These are phyloP conservation scores for Aspergillus texensis DNA, from an alignment of 2,329 filamentous ascomycete genomes.

Conservation along the genomic window DNA sequence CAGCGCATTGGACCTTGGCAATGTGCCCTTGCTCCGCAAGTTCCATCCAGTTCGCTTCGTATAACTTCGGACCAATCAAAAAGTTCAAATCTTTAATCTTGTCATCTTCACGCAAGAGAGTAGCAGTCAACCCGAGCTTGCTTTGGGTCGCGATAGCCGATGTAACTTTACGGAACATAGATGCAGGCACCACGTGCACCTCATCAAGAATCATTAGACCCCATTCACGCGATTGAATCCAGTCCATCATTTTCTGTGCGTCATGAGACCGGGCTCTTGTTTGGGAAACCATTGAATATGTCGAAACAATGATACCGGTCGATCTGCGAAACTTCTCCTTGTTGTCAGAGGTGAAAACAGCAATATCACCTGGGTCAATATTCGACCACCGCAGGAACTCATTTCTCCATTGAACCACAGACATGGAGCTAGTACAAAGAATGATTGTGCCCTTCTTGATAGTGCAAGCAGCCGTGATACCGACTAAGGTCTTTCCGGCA, in stretches of 20 bases:
- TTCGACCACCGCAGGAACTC: conserved; percentile 99
- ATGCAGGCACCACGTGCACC: conserved; percentile 95
- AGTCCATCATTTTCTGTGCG: conserved; percentile 96
- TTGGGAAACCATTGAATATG: conserved; percentile 98
- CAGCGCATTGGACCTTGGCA: conserved; percentile 93
- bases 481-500: conserved; percentile 94
- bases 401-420: conserved; percentile 92
- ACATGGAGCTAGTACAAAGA: conserved; percentile 96
- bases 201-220: conserved; percentile 96
- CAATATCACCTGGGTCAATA: conserved; percentile 89
- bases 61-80: conserved; percentile 93
- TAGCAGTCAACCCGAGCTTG: conserved; percentile 92
- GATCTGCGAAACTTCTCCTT: conserved; percentile 84
- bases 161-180: conserved; percentile 94
- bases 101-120: conserved; percentile 91
- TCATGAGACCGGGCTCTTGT: conserved; percentile 86
- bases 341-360: conserved; percentile 90
- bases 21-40: conserved; percentile 96
- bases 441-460: conserved; percentile 97
- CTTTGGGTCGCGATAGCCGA: conserved; percentile 91
- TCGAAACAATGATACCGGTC: conserved; percentile 95
- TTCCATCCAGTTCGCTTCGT: conserved; percentile 99
- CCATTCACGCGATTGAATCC: conserved; percentile 87
- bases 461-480: conserved; percentile 97
- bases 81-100: conserved; percentile 98